phyloP scores from a whole-genome alignment of 805 yeast species.

The Sungouiozyma intestinalis region DNA sequence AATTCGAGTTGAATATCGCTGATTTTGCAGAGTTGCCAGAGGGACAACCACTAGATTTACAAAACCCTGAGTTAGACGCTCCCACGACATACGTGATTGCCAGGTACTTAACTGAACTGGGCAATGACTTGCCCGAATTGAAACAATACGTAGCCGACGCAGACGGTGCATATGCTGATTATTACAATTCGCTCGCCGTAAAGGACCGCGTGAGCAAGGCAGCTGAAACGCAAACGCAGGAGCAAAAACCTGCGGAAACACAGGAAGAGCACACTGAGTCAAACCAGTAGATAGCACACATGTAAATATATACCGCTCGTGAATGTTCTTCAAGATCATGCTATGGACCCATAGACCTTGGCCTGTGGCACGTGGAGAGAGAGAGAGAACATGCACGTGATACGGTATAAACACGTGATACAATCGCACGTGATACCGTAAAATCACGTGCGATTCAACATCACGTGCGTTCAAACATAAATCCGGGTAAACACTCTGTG shows the following conservation, averaged over 20 bases:
- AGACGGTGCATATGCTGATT: neutral
- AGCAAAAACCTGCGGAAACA: no score
- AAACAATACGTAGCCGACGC: neutral
- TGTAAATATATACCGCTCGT: neutral
- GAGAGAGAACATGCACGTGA: no score
- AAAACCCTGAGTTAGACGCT: neutral
- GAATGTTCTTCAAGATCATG: neutral
- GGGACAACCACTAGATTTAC: neutral
- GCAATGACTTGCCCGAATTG: neutral
- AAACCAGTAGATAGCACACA: no score
- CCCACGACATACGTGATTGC: neutral
- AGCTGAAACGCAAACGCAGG: neutral
- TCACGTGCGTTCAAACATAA: no score
- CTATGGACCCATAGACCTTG: no score
- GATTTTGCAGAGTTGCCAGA: neutral
- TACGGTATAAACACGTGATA: no score
- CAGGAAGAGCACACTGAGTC: neutral
- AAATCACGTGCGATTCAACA: no score
- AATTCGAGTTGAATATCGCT: constrained; percentile 11
- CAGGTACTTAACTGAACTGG: neutral
- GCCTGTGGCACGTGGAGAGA: no score
- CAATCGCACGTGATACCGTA: no score
- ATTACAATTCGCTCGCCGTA: neutral
- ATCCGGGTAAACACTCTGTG: no score
- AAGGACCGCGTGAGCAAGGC: neutral